Base-by-base conservation (phyloP, 495 filamentous ascomycete species). In the Cetradonia linearis region DNA sequence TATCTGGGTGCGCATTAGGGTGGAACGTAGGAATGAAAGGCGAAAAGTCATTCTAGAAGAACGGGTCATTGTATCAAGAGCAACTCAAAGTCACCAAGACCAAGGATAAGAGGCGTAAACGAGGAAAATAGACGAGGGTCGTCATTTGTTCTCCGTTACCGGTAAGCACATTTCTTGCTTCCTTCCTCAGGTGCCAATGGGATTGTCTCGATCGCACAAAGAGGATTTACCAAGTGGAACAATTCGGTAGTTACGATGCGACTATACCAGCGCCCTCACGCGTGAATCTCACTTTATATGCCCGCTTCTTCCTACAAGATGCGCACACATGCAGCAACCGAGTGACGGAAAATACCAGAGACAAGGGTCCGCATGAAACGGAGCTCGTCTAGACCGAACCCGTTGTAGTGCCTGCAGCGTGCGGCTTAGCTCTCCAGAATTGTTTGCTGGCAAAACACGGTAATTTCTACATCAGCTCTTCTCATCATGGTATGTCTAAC, bases 401-500 rank as follows among this genome's bases (percentile, higher is more conserved):
- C 50, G 18, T 31, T 20, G 10, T 44, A 57, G 55, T 46, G 33
- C 55, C 55, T 30, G 55, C 23, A 57, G 55, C 18, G 33, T 34
- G n/a, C 50, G 40, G 7, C 40, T 57, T 42, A 28, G 55, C 55
- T 36, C 28, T 25, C 30, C 5, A 34, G 52, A 25, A 28, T 25
- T 55, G 3, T 7, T 13, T 18, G 28, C 20, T 30, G 33, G 30
- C 27, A 34, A n/a, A 37, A 53, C 23, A 52, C 47, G 34, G 50
- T 50, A 25, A 52, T 52, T 48, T 5, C 23, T 47, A 34, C 42
- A 1, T 13, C 23, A 36, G 20, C 28, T 10, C 31, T 16, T 25
- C 9, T 20, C 44, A 59, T 33, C 16, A 68, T 68, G 66, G 66
- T 68, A 30, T 37, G 63, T 63, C 6, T 20, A 25, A 37, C 38